Evolutionary conservation across 169 alveolate genomes (phyloP), one percentile per base, ranked within the genome.

Genomic region (Theileria sp.): DNA sequence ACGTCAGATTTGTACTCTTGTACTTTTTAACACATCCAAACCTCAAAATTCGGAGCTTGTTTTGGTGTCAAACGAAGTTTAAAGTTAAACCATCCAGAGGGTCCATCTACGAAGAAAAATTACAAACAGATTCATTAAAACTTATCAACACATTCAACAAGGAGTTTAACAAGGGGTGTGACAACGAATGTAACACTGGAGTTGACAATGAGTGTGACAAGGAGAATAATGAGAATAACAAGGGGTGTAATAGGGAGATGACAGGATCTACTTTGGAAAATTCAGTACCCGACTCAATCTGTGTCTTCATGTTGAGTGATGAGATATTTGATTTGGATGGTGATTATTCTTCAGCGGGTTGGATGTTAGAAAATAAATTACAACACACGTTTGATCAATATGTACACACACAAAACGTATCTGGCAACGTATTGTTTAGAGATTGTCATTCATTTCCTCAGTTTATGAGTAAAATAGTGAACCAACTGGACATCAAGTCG

Each of bases 281-380:
- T n/a, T n/a, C n/a, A n/a, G n/a, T 5, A 32, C 36, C 19, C 0
- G 79, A 70, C 0, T 15, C 0, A 15, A 10, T 17, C 4, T 67
- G 77, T n/a, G 74, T 84, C n/a, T 54, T 73, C 30, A 10, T 75
- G 50, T 70, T 76, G 4, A 69, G 88, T 44, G 79, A 81, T 19
- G 85, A 81, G 26, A 62, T 81, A 19, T 6, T 81, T 25, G 88
- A 81, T n/a, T 61, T 81, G 2, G 83, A 81, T 21, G 85, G 85
- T 25, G 74, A 62, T 25, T 80, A 72, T 64, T 80, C 84, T 15
- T 19, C 85, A 0, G 66, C 58, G 25, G 75, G 75, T 25, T 81
- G 88, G 88, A 30, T 60, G 26, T 28, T 19, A 17, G 87, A 80
- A 28, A 58, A 65, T 44, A 71, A 15, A 58, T 23, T 80, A 9